Base-by-base conservation (phyloP, 2,329 filamentous ascomycete species). In the Daldinia eschscholtzii region DNA sequence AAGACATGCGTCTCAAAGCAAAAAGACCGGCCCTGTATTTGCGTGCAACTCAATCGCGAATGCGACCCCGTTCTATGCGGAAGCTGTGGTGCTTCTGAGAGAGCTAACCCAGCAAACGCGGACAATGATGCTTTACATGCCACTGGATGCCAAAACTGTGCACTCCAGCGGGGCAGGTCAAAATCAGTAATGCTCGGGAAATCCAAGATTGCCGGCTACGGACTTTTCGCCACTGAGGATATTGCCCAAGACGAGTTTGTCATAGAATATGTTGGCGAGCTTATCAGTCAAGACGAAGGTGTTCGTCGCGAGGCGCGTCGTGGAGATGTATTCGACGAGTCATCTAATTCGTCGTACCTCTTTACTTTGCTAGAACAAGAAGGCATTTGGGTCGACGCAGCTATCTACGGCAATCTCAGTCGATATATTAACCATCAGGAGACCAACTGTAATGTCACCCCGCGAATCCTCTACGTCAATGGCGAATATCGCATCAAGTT, bases 401-500 rank as follows among this genome's bases (percentile, higher is more conserved):
- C 91, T 20, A 89, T 89, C 46, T 91, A 91, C 71, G 93, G 93
- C 57, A 96, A 95, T 77, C 89, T 94, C 70, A 90, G 91, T 53
- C 89, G 93, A 3, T 96, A 94, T 80, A 93, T 96, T 78, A 96
- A 97, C 78, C 92, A 95, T 74, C 90, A 91, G 13, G 84, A 85
- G 1, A 63, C 70, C 35, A 78, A 91, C 61, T 89, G 90, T 76
- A 88, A 90, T 70, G 87, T 89, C 66, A 85, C 83, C 15, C 87
- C 92, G 1, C 87, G 87, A 65, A 90, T 93, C 60, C 79, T 91
- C 15, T 88, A 93, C 57, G 92, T 93, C 65, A 93, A 93, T 73
- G 90, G 91, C 26, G 90, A 92, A 68, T 91, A 91, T 73, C 88
- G 93, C 13, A 93, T 96, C 76, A 91, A 89, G 50, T 91, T 96